These are phyloP conservation scores for Atractiella rhizophila DNA, from an alignment of 768 basidiomycete genomes.

Conservation along the genomic window DNA sequence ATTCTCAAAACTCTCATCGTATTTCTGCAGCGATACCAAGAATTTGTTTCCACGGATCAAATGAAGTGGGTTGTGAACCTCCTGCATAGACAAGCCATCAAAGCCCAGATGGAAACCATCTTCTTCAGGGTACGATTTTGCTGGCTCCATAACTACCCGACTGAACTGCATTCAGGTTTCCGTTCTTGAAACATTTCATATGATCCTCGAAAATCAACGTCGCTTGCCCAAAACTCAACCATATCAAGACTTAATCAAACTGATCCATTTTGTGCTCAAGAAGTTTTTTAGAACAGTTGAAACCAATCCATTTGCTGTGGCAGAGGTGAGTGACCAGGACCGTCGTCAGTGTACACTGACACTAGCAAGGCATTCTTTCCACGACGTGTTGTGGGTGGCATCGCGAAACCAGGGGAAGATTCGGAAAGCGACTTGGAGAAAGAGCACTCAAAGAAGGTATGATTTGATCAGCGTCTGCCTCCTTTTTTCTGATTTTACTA, in stretches of 20 bases:
- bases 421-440: constrained; percentile 16
- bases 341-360: background rate
- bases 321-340: constrained; percentile 40
- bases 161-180: constrained; percentile 37
- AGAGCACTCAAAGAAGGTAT: constrained; percentile 14
- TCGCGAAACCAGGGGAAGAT: constrained; percentile 12
- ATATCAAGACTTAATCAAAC: constrained; percentile 51
- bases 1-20: constrained; percentile 58
- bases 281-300: constrained; percentile 81
- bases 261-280: constrained; percentile 66
- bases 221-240: constrained; percentile 47
- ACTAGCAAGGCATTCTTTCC: constrained; percentile 3
- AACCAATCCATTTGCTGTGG: constrained; percentile 58
- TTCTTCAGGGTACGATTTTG: constrained; percentile 59
- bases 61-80: constrained; percentile 74
- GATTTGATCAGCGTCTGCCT: background rate
- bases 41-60: constrained; percentile 46
- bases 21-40: constrained; percentile 60
- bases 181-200: constrained; percentile 62
- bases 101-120: constrained; percentile 71
- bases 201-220: constrained; percentile 54
- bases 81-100: constrained; percentile 72
- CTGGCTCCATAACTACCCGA: constrained; percentile 3
- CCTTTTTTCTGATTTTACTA: background rate
- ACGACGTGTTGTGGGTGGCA: constrained; percentile 6